phyloP scores from a whole-genome alignment of 495 filamentous ascomycete genomes.

The Neurospora sp. region DNA sequence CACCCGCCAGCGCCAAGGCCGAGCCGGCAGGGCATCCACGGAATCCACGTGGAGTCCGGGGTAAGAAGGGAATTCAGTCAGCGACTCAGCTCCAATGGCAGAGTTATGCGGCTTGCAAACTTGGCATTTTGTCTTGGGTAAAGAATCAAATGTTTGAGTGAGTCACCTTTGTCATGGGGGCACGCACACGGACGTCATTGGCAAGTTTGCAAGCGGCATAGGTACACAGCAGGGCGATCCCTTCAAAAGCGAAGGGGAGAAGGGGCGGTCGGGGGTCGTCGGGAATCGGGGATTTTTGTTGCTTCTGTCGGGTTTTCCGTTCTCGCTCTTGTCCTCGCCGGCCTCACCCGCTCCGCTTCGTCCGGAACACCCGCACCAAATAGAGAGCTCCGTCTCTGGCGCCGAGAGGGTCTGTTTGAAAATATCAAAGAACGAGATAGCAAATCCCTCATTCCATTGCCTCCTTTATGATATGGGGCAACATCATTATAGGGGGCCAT shows the following conservation, averaged over 20 bases:
- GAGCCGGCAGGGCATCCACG: neutral
- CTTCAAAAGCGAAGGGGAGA: neutral
- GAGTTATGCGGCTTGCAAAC: neutral
- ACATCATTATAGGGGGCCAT: neutral
- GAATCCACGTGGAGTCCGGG: neutral
- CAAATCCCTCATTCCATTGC: neutral
- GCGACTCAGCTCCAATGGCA: neutral
- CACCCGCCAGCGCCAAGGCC: neutral
- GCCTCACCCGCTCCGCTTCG: neutral
- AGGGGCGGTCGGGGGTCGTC: neutral
- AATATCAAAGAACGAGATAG: neutral
- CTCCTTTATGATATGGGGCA: neutral
- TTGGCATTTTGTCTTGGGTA: neutral
- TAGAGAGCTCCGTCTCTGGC: neutral
- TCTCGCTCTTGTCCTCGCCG: neutral
- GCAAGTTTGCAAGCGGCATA: neutral
- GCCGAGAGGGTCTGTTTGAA: neutral
- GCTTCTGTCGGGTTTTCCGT: neutral
- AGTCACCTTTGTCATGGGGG: neutral
- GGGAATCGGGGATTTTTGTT: neutral
- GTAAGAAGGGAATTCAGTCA: neutral
- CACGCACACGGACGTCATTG: neutral
- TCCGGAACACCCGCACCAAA: neutral
- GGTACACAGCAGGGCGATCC: neutral
- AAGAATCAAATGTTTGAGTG: neutral